Conservation (phyloP, 495 filamentous ascomycete species). For the Paragyromitra xinjiangensis region DNA sequence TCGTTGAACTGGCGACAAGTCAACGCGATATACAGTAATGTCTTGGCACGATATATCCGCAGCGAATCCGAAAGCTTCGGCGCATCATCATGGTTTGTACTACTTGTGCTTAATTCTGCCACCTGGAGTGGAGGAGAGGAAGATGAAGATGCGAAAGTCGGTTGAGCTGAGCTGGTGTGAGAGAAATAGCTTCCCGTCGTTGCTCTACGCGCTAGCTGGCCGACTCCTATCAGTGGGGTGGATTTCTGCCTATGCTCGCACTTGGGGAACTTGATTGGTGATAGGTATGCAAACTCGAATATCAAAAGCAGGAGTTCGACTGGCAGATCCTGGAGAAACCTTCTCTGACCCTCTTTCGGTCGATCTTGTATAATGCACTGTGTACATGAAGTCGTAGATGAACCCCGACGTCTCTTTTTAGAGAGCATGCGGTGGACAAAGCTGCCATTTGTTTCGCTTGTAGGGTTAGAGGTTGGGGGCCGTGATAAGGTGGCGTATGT, state of each 20-base stretch:
- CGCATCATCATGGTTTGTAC: constrained; percentile 22
- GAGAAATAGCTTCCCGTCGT: constrained; percentile 18
- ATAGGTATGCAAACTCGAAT: constrained; percentile 53
- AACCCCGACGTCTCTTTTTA: constrained; percentile 36
- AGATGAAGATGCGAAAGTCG: neutral
- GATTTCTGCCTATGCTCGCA: constrained; percentile 42
- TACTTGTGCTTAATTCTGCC: neutral
- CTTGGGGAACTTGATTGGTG: constrained; percentile 40
- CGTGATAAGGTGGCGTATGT: neutral
- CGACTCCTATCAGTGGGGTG: neutral
- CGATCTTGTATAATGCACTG: constrained; percentile 40
- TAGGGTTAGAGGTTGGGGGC: neutral
- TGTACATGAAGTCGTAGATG: constrained; percentile 20
- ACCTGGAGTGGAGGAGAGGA: neutral
- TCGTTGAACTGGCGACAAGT: constrained; percentile 52
- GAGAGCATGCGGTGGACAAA: constrained; percentile 20
- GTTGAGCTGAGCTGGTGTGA: neutral
- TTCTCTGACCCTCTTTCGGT: constrained; percentile 29
- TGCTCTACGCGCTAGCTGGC: constrained; percentile 39
- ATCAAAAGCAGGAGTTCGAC: constrained; percentile 50
- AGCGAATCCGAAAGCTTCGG: constrained; percentile 31
- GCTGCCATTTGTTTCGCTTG: neutral
- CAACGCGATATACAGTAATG: constrained; percentile 44
- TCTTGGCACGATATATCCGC: constrained; percentile 52
- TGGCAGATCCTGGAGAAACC: constrained; percentile 42